phyloP scores from a whole-genome alignment of 805 yeast species.

The Kuraishia molischiana region DNA sequence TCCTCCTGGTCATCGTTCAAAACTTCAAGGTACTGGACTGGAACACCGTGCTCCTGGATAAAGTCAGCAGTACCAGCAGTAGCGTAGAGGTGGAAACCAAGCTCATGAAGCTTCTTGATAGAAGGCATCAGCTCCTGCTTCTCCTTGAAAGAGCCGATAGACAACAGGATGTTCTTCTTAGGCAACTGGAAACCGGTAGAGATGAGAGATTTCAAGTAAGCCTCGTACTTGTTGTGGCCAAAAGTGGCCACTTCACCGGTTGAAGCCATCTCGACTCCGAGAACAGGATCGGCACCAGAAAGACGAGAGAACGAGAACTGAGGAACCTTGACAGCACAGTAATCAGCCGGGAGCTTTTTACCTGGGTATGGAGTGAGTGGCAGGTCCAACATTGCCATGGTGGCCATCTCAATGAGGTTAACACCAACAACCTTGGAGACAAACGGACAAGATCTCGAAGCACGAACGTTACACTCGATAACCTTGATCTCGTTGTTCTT shows the following conservation, averaged over 20 bases:
- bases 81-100: conserved; percentile 89
- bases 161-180: conserved; percentile 85
- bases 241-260: conserved; percentile 98
- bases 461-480: conserved; percentile 97
- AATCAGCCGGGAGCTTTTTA: conserved; percentile 81
- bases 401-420: conserved; percentile 94
- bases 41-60: conserved; percentile 87
- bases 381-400: conserved; percentile 85
- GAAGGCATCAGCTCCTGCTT: conserved; percentile 89
- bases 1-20: conserved; percentile 62
- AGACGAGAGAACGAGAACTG: conserved; percentile 95
- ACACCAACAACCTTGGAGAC: conserved; percentile 96
- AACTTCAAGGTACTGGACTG: conserved; percentile 91
- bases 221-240: conserved; percentile 94
- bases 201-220: conserved; percentile 86
- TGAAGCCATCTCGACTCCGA: conserved; percentile 99
- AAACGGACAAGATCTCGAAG: conserved; percentile 99
- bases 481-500: conserved; percentile 94
- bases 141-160: conserved; percentile 96
- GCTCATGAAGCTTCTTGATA: conserved; percentile 65
- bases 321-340: conserved; percentile 94
- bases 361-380: conserved; percentile 88
- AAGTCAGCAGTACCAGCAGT: conserved; percentile 99
- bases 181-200: conserved; percentile 95
- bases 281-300: conserved; percentile 95